Evolutionary conservation across 441 rosid genomes (phyloP).

Genomic region (Biscutella laevigata): DNA sequence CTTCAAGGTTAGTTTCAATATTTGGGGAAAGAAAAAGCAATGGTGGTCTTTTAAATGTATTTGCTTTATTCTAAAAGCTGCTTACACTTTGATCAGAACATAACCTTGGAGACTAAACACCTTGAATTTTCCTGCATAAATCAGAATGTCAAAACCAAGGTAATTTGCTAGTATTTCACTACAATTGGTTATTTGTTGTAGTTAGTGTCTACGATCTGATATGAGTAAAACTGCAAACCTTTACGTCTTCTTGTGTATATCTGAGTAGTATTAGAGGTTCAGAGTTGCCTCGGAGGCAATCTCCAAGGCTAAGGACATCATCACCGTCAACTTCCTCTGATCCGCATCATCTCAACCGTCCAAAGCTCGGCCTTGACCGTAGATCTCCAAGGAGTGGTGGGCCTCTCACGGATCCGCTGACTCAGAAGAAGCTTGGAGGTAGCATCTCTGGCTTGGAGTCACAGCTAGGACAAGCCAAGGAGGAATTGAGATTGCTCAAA

Average conservation of each 20-base stretch:
- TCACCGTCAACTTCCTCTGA: constrained; percentile 42
- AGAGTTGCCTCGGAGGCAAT: constrained; percentile 61
- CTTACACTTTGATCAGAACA: constrained; percentile 14
- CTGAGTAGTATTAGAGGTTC: constrained; percentile 32
- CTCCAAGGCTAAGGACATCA: constrained; percentile 50
- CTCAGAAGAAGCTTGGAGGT: constrained; percentile 71
- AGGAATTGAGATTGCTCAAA: constrained; percentile 64
- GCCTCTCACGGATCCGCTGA: constrained; percentile 39
- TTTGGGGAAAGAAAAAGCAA: not conserved
- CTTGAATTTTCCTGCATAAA: not conserved
- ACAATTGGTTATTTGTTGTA: not conserved
- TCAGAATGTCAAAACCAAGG: constrained; percentile 59
- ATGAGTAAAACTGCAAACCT: not conserved
- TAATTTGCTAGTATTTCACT: constrained; percentile 21
- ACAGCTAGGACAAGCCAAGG: constrained; percentile 80
- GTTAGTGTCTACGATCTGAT: not conserved
- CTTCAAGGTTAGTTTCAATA: not conserved
- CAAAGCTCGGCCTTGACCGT: constrained; percentile 50
- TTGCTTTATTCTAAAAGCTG: not conserved
- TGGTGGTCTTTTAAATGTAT: not conserved
- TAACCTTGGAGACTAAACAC: not conserved
- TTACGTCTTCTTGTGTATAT: not conserved
- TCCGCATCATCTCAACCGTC: constrained; percentile 37
- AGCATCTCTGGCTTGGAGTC: constrained; percentile 77
- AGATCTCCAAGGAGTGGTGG: constrained; percentile 60